Conservation (phyloP, 257 asterid genomes). For the Solanum clarkiae region DNA sequence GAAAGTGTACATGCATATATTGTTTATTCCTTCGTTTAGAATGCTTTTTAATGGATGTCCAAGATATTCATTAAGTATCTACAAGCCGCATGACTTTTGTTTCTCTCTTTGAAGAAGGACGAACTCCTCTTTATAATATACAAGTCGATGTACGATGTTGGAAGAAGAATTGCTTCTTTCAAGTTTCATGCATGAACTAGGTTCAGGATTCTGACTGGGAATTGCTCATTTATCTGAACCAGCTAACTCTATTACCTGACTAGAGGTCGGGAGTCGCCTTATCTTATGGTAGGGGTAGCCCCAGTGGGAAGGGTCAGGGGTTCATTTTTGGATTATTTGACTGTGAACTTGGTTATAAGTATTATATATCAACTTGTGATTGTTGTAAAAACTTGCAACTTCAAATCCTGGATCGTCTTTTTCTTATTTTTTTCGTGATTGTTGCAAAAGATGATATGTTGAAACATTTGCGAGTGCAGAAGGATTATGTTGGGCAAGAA, state of each 20-base stretch:
- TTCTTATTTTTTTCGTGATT: neutral
- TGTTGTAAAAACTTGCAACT: neutral
- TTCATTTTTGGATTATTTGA: neutral
- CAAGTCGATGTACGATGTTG: neutral
- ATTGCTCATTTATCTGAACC: neutral
- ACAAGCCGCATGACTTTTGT: neutral
- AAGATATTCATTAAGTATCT: too few relatives aligned
- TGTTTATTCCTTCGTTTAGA: too few relatives aligned
- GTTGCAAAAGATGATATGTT: neutral
- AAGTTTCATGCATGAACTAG: neutral
- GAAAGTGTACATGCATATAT: too few relatives aligned
- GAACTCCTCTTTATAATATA: neutral
- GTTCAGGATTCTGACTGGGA: neutral
- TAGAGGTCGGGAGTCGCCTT: neutral
- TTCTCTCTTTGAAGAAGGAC: neutral
- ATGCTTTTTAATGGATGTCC: too few relatives aligned
- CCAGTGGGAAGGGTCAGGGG: neutral
- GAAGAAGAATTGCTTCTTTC: neutral
- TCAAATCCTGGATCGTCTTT: neutral
- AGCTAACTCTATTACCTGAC: neutral
- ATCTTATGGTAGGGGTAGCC: neutral
- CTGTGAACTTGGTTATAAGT: neutral
- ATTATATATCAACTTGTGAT: neutral
- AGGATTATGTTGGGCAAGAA: slow-evolving; percentile 88
- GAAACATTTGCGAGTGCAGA: slow-evolving; percentile 24